A percentile compares a stretch with the other conserved stretches of the same genome.
These are phyloP conservation scores for Magnusiomyces suaveolens DNA, from an alignment of 1,139 yeast species.

Conservation along the genomic window DNA sequence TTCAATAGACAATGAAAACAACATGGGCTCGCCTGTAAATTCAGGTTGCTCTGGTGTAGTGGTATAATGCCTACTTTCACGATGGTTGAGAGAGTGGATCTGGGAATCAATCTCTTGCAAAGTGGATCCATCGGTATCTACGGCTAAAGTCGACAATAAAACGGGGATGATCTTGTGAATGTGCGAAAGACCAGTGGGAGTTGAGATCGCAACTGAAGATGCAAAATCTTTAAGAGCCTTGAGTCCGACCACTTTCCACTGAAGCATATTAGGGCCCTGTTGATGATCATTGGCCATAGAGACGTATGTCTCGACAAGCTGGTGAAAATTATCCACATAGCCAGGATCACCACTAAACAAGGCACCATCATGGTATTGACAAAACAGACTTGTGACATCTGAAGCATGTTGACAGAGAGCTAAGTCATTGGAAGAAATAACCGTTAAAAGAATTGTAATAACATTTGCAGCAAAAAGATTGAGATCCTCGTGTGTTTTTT, in stretches of 20 bases:
- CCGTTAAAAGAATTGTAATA: conserved; percentile 34
- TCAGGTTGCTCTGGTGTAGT: conserved; percentile 8
- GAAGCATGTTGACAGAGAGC: conserved; percentile 44
- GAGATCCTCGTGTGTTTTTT: conserved; percentile 70
- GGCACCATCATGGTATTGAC: conserved; percentile 55
- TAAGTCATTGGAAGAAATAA: conserved; percentile 45
- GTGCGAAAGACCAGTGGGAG: conserved; percentile 35
- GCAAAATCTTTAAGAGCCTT: conserved; percentile 40
- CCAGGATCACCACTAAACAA: conserved; percentile 62
- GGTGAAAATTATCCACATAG: conserved; percentile 45
- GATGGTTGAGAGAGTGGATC: conserved; percentile 3
- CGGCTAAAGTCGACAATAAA: conserved; percentile 27
- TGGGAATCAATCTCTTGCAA: conserved; percentile 18
- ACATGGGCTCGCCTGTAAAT: conserved; percentile 13
- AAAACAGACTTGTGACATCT: conserved; percentile 45
- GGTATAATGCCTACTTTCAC: conserved; percentile 8
- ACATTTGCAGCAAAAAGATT: conserved; percentile 61
- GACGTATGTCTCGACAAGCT: conserved; percentile 29
- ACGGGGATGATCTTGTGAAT: conserved; percentile 38
- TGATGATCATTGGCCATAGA: conserved; percentile 13
- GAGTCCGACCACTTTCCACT: conserved; percentile 44
- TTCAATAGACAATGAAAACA: conserved; percentile 20
- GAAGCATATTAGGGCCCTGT: conserved; percentile 32
- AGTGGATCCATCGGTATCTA: conserved; percentile 14
- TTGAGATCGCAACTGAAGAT: conserved; percentile 36